Conservation (phyloP, 23 red algal genomes). For the Pyropia yezoensis region DNA sequence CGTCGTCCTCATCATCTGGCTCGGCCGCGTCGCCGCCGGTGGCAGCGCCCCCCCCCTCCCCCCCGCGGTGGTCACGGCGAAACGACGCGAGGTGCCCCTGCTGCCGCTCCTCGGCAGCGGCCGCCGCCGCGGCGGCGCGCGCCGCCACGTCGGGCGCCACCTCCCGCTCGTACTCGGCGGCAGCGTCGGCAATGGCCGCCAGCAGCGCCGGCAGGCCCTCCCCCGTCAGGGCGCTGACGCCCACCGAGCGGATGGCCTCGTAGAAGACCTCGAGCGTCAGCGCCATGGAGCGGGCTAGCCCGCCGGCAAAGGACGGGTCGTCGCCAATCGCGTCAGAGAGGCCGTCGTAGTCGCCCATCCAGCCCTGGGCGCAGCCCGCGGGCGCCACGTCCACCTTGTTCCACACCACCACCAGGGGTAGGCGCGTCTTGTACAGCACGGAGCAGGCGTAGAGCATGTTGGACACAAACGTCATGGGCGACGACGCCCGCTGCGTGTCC, state of each 20-base stretch:
- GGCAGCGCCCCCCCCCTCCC: constrained; percentile 7
- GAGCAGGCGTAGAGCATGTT: constrained; percentile 98
- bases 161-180: constrained; percentile 48
- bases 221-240: constrained; percentile 67
- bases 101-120: constrained; percentile 6
- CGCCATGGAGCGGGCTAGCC: constrained; percentile 84
- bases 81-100: constrained; percentile 17
- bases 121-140: constrained; percentile 1
- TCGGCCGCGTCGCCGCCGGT: too few species aligned
- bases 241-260: constrained; percentile 44
- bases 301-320: constrained; percentile 48
- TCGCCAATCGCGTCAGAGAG: constrained; percentile 69
- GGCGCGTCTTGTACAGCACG: constrained; percentile 87
- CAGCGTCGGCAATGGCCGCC: constrained; percentile 32
- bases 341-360: constrained; percentile 86
- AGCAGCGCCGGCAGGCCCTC: constrained; percentile 73
- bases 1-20: too few species aligned
- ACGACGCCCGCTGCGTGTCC: constrained; percentile 61
- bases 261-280: constrained; percentile 90
- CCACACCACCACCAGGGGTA: constrained; percentile 89
- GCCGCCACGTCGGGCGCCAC: constrained; percentile 42
- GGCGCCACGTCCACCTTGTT: constrained; percentile 87
- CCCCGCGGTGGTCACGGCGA: constrained; percentile 14
- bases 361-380: constrained; percentile 46
- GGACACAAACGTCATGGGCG: constrained; percentile 88